phyloP scores from a whole-genome alignment of 352 stramenopile genomes.

The Pythium brachiatum region DNA sequence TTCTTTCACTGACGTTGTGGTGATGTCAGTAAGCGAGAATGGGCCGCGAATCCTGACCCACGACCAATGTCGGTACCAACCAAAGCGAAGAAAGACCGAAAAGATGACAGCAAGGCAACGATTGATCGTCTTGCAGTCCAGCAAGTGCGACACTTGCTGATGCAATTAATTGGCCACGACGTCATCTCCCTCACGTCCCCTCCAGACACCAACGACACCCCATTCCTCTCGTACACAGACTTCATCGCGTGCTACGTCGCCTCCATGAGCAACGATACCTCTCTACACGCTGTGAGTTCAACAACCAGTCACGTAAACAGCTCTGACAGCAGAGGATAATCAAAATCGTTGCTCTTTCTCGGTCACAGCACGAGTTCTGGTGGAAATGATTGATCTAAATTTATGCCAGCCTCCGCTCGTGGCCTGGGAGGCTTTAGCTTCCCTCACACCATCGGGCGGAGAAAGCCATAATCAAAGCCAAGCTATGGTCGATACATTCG shows the following conservation, averaged over 20 bases:
- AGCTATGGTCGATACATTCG: neutral
- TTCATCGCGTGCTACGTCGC: conserved; percentile 63
- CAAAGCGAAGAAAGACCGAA: neutral
- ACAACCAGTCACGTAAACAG: neutral
- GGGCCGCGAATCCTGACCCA: neutral
- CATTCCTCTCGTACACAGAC: conserved; percentile 65
- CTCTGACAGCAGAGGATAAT: neutral
- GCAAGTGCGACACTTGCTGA: conserved; percentile 40
- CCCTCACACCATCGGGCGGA: neutral
- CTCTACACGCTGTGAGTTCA: neutral
- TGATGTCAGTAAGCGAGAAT: neutral
- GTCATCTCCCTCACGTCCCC: conserved; percentile 29
- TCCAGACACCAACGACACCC: conserved; percentile 27
- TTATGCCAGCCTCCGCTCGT: neutral
- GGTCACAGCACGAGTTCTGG: neutral
- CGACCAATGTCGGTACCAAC: neutral
- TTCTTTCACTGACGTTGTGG: neutral
- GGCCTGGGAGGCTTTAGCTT: neutral
- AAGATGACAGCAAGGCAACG: neutral
- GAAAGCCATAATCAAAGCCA: neutral
- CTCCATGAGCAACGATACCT: conserved; percentile 31
- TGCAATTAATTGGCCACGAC: conserved; percentile 34
- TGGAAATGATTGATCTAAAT: neutral
- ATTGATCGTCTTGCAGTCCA: neutral
- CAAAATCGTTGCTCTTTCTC: neutral